Conservation (phyloP, 2,329 filamentous ascomycete species). For the Mariannaea sp. region DNA sequence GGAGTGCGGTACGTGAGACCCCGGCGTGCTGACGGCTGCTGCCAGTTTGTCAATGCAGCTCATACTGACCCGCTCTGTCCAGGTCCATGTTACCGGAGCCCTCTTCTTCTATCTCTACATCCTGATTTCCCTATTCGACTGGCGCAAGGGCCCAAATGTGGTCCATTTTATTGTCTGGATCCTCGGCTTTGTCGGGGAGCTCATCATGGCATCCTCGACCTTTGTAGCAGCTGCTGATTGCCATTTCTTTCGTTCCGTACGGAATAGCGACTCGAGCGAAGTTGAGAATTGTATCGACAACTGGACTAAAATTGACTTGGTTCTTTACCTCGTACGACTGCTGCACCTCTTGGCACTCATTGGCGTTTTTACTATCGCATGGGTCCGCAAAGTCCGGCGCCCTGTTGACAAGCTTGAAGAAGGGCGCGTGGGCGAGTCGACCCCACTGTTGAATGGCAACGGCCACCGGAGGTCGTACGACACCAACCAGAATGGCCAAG, state of each 20-base stretch:
- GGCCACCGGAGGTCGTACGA: conserved; percentile 46
- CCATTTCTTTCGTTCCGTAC: conserved; percentile 60
- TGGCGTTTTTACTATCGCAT: conserved; percentile 51
- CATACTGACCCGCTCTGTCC: conserved; percentile 31
- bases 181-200: conserved; percentile 72
- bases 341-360: conserved; percentile 66
- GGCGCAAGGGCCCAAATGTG: conserved; percentile 76
- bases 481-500: conserved; percentile 39
- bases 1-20: conserved; percentile 66
- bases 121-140: conserved; percentile 84
- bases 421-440: conserved; percentile 58
- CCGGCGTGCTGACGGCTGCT: conserved; percentile 15
- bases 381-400: conserved; percentile 48
- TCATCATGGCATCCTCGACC: conserved; percentile 71
- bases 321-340: conserved; percentile 70
- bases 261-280: conserved; percentile 32
- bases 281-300: conserved; percentile 43
- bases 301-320: conserved; percentile 61
- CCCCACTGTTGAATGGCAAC: conserved; percentile 62
- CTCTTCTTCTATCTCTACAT: conserved; percentile 88
- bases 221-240: conserved; percentile 69
- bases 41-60: conserved; percentile 15
- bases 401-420: conserved; percentile 47
- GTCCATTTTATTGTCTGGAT: conserved; percentile 83
- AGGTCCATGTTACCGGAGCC: conserved; percentile 86